These are phyloP conservation scores for Coemansia sp. DNA, from an alignment of 192 early-diverging fungal species.

Conservation along the genomic window DNA sequence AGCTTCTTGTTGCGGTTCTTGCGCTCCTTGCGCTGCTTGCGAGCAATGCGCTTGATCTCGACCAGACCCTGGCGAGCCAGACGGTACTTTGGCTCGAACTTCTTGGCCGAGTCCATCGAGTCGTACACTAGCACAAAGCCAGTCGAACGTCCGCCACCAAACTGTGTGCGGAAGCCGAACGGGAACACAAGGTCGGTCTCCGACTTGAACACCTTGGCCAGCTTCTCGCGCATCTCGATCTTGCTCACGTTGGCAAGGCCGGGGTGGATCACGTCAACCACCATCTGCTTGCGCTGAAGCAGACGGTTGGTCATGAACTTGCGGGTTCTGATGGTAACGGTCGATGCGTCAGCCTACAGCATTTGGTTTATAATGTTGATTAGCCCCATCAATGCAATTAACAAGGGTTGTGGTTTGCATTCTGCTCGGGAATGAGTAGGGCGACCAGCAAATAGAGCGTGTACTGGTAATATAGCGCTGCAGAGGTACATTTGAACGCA, in stretches of 20 bases:
- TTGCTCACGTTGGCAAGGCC: conserved; percentile 90
- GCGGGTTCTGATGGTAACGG: conserved; percentile 95
- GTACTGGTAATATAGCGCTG: too few relatives aligned
- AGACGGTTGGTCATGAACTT: conserved; percentile 99
- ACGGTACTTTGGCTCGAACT: conserved; percentile 99
- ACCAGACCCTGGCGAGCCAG: conserved; percentile 74
- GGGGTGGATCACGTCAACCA: conserved; percentile 95
- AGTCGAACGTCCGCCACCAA: conserved; percentile 95
- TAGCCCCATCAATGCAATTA: too few relatives aligned
- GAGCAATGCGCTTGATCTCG: conserved; percentile 68
- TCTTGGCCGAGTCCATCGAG: conserved; percentile 88
- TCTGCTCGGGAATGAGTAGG: not conserved
- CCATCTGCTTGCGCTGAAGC: conserved; percentile 95
- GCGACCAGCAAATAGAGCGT: too few relatives aligned
- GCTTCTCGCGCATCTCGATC: conserved; percentile 89
- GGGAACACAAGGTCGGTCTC: conserved; percentile 85
- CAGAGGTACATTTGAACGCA: too few relatives aligned
- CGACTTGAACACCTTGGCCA: conserved; percentile 93
- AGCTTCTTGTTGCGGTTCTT: conserved; percentile 99
- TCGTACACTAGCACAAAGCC: conserved; percentile 98
- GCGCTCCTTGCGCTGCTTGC: conserved; percentile 99
- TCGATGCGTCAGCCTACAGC: conserved; percentile 72
- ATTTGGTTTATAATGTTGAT: not conserved
- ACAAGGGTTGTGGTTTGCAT: not conserved
- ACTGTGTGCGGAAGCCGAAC: conserved; percentile 94